phyloP scores from a whole-genome alignment of 2,329 filamentous ascomycete genomes.

The Lanzia echinophila region DNA sequence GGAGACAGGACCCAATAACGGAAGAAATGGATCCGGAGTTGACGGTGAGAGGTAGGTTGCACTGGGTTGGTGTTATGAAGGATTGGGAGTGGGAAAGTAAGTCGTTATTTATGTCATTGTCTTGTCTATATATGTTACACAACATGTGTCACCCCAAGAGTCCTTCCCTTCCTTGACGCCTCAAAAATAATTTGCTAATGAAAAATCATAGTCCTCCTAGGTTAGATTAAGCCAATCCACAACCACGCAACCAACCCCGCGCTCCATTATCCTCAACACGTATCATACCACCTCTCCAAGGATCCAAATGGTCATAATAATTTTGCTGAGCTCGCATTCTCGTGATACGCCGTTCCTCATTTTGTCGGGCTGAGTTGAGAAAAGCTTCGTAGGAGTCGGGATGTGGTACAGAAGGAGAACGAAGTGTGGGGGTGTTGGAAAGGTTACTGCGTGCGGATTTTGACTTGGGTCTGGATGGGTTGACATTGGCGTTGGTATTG shows the following conservation, averaged over 20 bases:
- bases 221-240: conserved; percentile 7
- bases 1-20: conserved; percentile 21
- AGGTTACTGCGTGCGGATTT: not conserved
- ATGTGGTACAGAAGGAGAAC: not conserved
- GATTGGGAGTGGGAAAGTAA: conserved; percentile 68
- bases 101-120: conserved; percentile 25
- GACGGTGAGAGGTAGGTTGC: conserved; percentile 58
- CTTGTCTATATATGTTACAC: not conserved
- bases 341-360: not conserved
- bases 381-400: conserved; percentile 7
- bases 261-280: not conserved
- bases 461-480: not conserved
- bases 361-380: not conserved
- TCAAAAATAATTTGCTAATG: not conserved
- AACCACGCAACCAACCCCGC: conserved; percentile 3
- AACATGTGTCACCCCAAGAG: not conserved
- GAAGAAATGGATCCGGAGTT: conserved; percentile 49
- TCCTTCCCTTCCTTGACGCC: too few relatives aligned
- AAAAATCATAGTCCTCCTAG: not conserved
- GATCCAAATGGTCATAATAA: not conserved
- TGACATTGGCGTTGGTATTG: not conserved
- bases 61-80: conserved; percentile 67
- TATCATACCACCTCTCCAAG: conserved; percentile 2
- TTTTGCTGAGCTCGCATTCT: not conserved
- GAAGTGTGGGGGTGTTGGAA: not conserved